These are phyloP conservation scores for Dipteronia sinensis DNA, from an alignment of 345 rosid species.

Conservation along the genomic window DNA sequence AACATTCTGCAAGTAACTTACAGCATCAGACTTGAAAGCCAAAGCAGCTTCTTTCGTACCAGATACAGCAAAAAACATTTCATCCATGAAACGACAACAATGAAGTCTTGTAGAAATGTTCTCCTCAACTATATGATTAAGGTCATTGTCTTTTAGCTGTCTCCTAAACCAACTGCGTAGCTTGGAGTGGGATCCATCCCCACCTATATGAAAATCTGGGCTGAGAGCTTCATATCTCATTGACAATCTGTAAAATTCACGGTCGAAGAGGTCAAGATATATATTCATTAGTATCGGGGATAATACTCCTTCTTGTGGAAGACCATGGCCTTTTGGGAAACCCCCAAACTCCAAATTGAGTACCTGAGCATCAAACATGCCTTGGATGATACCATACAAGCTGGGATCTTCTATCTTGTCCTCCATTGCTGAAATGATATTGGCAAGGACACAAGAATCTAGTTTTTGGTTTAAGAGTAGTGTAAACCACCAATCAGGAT, in stretches of 20 bases:
- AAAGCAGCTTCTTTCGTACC: constrained; percentile 64
- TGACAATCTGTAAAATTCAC: constrained; percentile 66
- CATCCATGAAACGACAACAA: constrained; percentile 85
- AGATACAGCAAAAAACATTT: constrained; percentile 70
- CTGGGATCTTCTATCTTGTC: constrained; percentile 57
- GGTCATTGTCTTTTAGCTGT: constrained; percentile 59
- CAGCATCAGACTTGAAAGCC: constrained; percentile 55
- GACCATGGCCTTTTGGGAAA: constrained; percentile 92
- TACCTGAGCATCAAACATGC: constrained; percentile 73
- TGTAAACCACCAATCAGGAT: constrained; percentile 87
- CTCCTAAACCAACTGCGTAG: constrained; percentile 83
- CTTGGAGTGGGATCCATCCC: constrained; percentile 47
- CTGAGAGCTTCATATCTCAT: constrained; percentile 79
- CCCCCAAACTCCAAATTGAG: constrained; percentile 87
- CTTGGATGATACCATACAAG: constrained; percentile 50
- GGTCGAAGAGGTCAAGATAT: constrained; percentile 75
- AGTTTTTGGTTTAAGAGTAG: constrained; percentile 53
- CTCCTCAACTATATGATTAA: constrained; percentile 23
- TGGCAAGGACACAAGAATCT: constrained; percentile 50
- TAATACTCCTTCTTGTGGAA: constrained; percentile 91
- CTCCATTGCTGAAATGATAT: constrained; percentile 62
- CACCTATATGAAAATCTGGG: constrained; percentile 31
- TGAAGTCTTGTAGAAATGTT: constrained; percentile 48
- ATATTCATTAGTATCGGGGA: constrained; percentile 80
- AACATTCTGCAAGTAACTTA: constrained; percentile 46